These are phyloP conservation scores for Picochlorum sp. DNA, from an alignment of 139 green algal genomes.

Conservation along the genomic window DNA sequence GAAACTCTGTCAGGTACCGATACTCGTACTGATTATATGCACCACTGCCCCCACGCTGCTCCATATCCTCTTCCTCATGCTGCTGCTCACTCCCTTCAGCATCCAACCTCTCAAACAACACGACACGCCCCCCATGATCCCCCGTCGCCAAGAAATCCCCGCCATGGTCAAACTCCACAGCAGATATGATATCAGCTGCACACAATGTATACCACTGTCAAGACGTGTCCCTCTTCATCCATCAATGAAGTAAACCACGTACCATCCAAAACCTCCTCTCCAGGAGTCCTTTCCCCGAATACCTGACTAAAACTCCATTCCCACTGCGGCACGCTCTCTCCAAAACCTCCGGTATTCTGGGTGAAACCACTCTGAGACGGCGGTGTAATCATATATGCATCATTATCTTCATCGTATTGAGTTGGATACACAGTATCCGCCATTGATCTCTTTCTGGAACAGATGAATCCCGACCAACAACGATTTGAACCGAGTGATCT, in stretches of 20 bases:
- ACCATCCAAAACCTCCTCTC: conserved; percentile 95
- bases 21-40: conserved; percentile 60
- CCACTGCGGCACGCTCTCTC: background rate
- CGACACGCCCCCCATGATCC: conserved; percentile 89
- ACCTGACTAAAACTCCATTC: conserved; percentile 95
- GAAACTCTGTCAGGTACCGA: conserved; percentile 97
- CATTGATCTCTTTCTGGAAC: background rate
- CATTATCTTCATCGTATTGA: conserved; percentile 4
- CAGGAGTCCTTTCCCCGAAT: conserved; percentile 88
- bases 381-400: background rate
- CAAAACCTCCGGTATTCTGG: too few relatives aligned
- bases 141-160: conserved; percentile 92
- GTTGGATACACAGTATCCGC: background rate
- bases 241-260: background rate
- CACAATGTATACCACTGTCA: background rate
- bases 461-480: too few relatives aligned
- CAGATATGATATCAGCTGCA: conserved; percentile 97
- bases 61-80: conserved; percentile 2
- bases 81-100: background rate
- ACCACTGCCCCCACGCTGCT: conserved; percentile 18
- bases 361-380: background rate
- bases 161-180: conserved; percentile 90
- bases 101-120: conserved; percentile 84
- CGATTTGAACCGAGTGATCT: too few relatives aligned
- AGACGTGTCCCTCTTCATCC: background rate